phyloP scores from a whole-genome alignment of 805 yeast genomes.

The Blastobotrys parvus region DNA sequence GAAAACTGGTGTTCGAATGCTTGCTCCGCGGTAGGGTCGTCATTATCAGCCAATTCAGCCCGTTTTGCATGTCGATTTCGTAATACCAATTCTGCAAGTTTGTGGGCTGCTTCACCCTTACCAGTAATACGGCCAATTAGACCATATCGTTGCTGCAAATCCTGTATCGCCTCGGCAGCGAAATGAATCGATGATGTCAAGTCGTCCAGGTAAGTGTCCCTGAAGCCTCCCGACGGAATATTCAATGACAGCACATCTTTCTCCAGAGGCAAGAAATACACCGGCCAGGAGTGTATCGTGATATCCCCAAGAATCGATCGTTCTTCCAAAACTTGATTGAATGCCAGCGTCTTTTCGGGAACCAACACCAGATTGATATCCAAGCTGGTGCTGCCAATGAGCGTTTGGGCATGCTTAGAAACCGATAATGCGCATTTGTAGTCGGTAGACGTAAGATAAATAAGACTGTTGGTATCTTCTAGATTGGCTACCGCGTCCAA shows the following conservation, averaged over 20 bases:
- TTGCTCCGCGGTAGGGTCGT: conserved; percentile 2
- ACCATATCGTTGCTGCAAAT: conserved; percentile 35
- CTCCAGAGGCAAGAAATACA: conserved; percentile 35
- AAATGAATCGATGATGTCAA: conserved; percentile 39
- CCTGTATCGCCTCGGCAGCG: conserved; percentile 43
- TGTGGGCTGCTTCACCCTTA: conserved; percentile 50
- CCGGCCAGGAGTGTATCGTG: conserved; percentile 34
- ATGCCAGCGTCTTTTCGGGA: conserved; percentile 22
- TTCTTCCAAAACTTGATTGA: conserved; percentile 25
- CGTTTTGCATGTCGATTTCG: conserved; percentile 23
- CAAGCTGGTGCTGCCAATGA: conserved; percentile 6
- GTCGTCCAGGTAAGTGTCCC: conserved; percentile 36
- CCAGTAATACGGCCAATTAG: conserved; percentile 46
- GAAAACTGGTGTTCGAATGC: conserved; percentile 24
- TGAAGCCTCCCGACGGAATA: conserved; percentile 30
- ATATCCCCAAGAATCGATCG: conserved; percentile 36
- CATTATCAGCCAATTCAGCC: conserved; percentile 20
- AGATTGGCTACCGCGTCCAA: conserved; percentile 5
- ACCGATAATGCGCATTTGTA: conserved; percentile 11
- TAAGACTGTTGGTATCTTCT: conserved; percentile 1
- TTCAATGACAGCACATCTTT: conserved; percentile 39
- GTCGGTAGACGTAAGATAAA: conserved; percentile 6
- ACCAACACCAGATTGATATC: conserved; percentile 21
- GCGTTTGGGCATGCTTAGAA: conserved; percentile 14
- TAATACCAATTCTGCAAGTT: conserved; percentile 37